A percentile compares a stretch with the other conserved stretches of the same genome.
Conservation (phyloP, 2,329 filamentous ascomycete genomes). For the Aspergillus brasiliensis region DNA sequence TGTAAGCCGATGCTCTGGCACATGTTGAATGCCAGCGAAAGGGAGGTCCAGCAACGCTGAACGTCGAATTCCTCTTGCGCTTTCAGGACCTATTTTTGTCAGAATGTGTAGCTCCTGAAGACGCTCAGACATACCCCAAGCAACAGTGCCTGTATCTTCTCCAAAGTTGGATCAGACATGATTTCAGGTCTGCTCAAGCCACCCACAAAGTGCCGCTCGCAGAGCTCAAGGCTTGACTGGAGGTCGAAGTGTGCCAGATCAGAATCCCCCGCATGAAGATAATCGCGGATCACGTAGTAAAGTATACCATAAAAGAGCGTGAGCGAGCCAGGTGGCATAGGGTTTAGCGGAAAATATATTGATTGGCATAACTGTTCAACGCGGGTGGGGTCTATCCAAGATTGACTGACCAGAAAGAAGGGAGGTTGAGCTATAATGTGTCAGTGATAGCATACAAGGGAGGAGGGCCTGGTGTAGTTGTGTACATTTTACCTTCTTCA, state of each 20-base stretch:
- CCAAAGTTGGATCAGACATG: constrained; percentile 23
- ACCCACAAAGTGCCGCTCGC: constrained; percentile 19
- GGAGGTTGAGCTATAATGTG: constrained; percentile 23
- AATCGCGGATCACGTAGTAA: constrained; percentile 30
- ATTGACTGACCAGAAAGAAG: constrained; percentile 29
- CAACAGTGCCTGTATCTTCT: constrained; percentile 27
- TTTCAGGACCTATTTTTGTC: constrained; percentile 23
- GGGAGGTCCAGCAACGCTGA: constrained; percentile 29
- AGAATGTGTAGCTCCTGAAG: neutral
- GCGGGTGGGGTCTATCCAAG: constrained; percentile 25
- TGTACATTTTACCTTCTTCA: constrained; percentile 25
- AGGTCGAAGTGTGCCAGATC: constrained; percentile 22
- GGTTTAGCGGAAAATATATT: constrained; percentile 26
- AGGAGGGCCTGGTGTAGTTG: neutral
- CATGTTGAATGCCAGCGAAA: constrained; percentile 29
- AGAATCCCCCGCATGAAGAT: constrained; percentile 22
- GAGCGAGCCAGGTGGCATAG: constrained; percentile 22
- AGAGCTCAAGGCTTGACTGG: constrained; percentile 14
- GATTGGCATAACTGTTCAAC: constrained; percentile 25
- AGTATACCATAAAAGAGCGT: constrained; percentile 28
- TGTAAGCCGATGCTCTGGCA: constrained; percentile 26
- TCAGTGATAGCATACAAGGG: neutral
- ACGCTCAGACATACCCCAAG: constrained; percentile 18
- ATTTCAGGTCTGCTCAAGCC: constrained; percentile 24
- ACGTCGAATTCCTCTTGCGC: constrained; percentile 30